Evolutionary conservation across 23 red algal genomes (phyloP), one percentile per base, ranked within the genome.

Genomic region (Agarophyton chilense): DNA sequence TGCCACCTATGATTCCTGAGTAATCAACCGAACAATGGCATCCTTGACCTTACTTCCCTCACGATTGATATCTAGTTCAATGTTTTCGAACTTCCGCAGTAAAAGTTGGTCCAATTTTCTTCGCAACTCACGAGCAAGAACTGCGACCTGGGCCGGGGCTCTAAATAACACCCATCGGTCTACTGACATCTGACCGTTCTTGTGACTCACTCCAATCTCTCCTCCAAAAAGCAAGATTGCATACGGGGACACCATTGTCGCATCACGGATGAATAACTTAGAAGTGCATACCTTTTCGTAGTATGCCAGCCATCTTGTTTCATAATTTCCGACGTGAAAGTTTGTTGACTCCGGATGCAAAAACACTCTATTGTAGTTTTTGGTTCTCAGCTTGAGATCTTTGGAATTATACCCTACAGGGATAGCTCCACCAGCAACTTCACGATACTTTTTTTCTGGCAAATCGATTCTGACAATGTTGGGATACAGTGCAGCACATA

Each of bases 161-260:
- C 68, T 87, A 81, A 98, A 98, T 17, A 82, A 28, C 26, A 88
- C 79, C 95, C 95, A 98, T 1, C 77, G 73, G 73, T 98, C 95
- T 35, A 98, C 79, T 47, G 83, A 74, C 52, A 98, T 77, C 72
- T 79, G 80, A 33, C 81, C 90, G n/a, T 74, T 79, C 41, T 98
- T 74, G 78, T 90, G 83, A 24, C 39, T 76, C 2, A 98, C 88
- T 21, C 44, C 74, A 56, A 98, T 94, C 31, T 77, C 77, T 32
- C 95, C 95, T 28, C 90, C 90, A 49, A 98, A 98, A 43, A 98
- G 89, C 53, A 98, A 72, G 10, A 98, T 79, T 16, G 91, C 95
- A 32, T 76, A 90, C 42, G 91, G 84, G 40, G 95, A 90, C 11
- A 98, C 95, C 84, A 83, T 78, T 25, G 77, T 94, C 14, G 86